Conservation (phyloP, 208 protist species). For the Angomonas deanei region DNA sequence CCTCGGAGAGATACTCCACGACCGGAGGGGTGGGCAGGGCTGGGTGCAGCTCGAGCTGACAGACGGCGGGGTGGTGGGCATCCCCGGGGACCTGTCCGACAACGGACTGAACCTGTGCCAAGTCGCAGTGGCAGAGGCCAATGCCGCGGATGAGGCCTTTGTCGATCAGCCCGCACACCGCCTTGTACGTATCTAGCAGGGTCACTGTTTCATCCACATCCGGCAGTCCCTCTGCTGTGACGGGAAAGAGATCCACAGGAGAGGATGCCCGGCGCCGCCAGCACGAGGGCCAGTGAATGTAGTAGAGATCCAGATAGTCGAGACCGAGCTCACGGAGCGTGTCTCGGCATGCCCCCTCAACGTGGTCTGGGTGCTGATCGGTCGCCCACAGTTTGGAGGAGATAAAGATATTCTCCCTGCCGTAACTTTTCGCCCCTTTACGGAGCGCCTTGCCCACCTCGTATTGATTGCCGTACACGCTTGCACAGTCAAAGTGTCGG, state of each 20-base stretch:
- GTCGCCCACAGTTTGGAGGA: constrained; percentile 95
- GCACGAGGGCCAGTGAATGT: constrained; percentile 92
- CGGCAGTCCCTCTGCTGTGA: constrained; percentile 30
- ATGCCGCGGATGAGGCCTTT: constrained; percentile 84
- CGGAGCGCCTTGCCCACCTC: constrained; percentile 81
- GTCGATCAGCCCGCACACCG: constrained; percentile 80
- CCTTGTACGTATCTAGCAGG: constrained; percentile 77
- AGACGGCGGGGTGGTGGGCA: constrained; percentile 61
- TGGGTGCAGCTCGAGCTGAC: constrained; percentile 90
- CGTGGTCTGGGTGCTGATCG: constrained; percentile 85
- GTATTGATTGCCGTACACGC: constrained; percentile 88
- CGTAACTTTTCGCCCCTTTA: constrained; percentile 26
- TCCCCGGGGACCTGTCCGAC: constrained; percentile 13
- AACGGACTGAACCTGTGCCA: constrained; percentile 53
- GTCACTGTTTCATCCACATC: constrained; percentile 47
- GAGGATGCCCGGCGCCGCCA: constrained; percentile 47
- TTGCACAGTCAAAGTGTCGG: constrained; percentile 88
- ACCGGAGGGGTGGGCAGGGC: constrained; percentile 35
- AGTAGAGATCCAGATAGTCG: constrained; percentile 91
- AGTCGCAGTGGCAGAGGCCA: constrained; percentile 83
- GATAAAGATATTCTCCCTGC: constrained; percentile 89
- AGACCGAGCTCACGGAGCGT: constrained; percentile 70
- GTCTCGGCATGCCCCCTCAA: constrained; percentile 79
- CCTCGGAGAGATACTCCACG: constrained; percentile 36
- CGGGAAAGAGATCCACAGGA: constrained; percentile 4